Base-by-base conservation (phyloP, 106 monocot species). In the Dendrobium officinale region DNA sequence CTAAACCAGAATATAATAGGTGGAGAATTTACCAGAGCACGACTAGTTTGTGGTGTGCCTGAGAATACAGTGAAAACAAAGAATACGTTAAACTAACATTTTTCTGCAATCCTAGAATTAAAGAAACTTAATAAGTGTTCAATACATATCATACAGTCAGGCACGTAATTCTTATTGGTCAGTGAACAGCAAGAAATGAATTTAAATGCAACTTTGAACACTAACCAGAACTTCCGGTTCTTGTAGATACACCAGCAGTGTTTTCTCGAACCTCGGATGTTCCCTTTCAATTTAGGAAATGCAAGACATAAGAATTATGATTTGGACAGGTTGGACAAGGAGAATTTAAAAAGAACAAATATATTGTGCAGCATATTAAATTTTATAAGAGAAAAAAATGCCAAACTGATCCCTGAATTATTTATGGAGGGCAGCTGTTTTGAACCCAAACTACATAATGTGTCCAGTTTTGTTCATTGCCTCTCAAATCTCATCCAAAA, bases 171-270 rank as follows among this genome's bases (percentile, higher is more conserved):
- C 51, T 51, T 51, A 13, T 51, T 51, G 51, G 10, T 51, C 13
- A 15, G 51, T 19, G 9, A 48, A 2, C 22, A 5, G 33, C 13
- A 18, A 77, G 33, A 47, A 37, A 44, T 77, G 37, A 27, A 16
- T 15, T 51, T 55, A 49, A n/a, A 73, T 55, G 11, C 80, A 73
- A 2, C 20, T 56, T 59, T 26, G n/a, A 74, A 85, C 51, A 80
- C 86, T 82, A 75, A 93, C 93, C 93, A 80, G 93, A 78, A 74
- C 78, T 73, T 66, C 75, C 84, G 43, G 74, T 59, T 74, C 73
- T 80, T 40, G 80, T 20, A 80, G 91, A 80, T 64, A 58, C n/a
- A 75, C 44, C 59, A 9, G 80, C 54, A 76, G 37, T 77, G 79
- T 75, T 85, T 37, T 86, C 78, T 77, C 67, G 81, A 59, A 84